Conservation (phyloP, 768 basidiomycete genomes). For the Tricholoma matsutake region DNA sequence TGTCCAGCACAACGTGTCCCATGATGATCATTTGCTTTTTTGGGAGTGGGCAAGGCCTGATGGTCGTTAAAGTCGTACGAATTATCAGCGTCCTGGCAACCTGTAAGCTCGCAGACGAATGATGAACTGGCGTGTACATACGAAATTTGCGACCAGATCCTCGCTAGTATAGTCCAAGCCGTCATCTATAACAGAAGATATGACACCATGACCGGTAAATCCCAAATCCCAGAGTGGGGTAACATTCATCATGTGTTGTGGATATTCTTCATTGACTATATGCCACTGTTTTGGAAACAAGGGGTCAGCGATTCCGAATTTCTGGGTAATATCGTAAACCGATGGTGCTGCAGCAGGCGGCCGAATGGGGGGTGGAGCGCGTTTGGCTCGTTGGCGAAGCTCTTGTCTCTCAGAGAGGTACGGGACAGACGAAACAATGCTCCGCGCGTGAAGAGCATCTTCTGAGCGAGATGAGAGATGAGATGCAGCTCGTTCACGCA, state of each 20-base stretch:
- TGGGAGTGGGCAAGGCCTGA: constrained; percentile 77
- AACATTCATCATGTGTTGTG: constrained; percentile 87
- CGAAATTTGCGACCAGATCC: constrained; percentile 89
- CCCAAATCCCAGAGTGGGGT: constrained; percentile 91
- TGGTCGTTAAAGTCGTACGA: constrained; percentile 98
- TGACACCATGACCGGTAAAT: constrained; percentile 81
- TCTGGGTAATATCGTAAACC: constrained; percentile 49
- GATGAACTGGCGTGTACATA: constrained; percentile 40
- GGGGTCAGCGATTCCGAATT: constrained; percentile 77
- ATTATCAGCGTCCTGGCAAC: constrained; percentile 68
- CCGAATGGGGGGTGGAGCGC: constrained; percentile 62
- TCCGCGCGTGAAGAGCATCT: constrained; percentile 35
- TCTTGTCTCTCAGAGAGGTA: constrained; percentile 55
- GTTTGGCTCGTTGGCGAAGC: constrained; percentile 67
- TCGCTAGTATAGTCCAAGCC: constrained; percentile 87
- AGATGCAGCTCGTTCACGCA: constrained; percentile 37
- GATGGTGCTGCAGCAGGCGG: constrained; percentile 29
- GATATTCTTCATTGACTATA: constrained; percentile 82
- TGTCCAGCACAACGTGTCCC: constrained; percentile 98
- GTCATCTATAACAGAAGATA: constrained; percentile 90
- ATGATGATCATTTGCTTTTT: constrained; percentile 86
- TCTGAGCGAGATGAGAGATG: constrained; percentile 40
- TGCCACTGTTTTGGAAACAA: constrained; percentile 91
- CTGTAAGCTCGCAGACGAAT: neutral
- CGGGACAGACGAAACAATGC: constrained; percentile 54